Percentiles rank a stretch among this genome's conserved stretches.
Conservation (phyloP, 148 eudicot species). For the Agrostemma githago region DNA sequence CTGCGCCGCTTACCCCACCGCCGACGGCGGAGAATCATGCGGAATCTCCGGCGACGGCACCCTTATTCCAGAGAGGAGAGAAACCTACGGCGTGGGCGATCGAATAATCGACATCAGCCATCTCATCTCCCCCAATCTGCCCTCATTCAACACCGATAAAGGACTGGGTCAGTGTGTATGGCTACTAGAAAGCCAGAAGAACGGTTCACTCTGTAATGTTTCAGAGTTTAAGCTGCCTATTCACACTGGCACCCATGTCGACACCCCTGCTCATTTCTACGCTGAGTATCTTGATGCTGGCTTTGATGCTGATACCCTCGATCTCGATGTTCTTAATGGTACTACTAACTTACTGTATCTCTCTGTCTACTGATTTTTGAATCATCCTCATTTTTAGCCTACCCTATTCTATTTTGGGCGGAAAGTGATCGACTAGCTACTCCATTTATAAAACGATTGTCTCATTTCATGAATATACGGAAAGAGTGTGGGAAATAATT, state of each 20-base stretch:
- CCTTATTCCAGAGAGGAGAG: slow-evolving; percentile 40
- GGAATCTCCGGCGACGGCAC: not conserved
- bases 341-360: not conserved
- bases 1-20: not conserved
- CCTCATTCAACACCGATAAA: slow-evolving; percentile 39
- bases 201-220: slow-evolving; percentile 60
- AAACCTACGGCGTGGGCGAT: slow-evolving; percentile 41
- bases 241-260: slow-evolving; percentile 81
- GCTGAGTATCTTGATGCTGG: slow-evolving; percentile 70
- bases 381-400: not conserved
- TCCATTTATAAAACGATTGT: too few relatives aligned
- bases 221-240: slow-evolving; percentile 68
- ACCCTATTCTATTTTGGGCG: not conserved
- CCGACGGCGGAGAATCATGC: not conserved
- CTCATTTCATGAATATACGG: too few relatives aligned
- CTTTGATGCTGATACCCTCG: slow-evolving; percentile 76
- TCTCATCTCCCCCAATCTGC: slow-evolving; percentile 46
- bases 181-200: slow-evolving; percentile 66
- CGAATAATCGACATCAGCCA: slow-evolving; percentile 67
- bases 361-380: not conserved
- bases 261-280: slow-evolving; percentile 69
- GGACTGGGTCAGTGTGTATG: slow-evolving; percentile 64
- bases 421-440: too few relatives aligned
- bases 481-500: too few relatives aligned
- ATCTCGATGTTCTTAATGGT: slow-evolving; percentile 70